Evolutionary conservation across 768 basidiomycete species (phyloP).

Genomic region (Ramaria sp.): DNA sequence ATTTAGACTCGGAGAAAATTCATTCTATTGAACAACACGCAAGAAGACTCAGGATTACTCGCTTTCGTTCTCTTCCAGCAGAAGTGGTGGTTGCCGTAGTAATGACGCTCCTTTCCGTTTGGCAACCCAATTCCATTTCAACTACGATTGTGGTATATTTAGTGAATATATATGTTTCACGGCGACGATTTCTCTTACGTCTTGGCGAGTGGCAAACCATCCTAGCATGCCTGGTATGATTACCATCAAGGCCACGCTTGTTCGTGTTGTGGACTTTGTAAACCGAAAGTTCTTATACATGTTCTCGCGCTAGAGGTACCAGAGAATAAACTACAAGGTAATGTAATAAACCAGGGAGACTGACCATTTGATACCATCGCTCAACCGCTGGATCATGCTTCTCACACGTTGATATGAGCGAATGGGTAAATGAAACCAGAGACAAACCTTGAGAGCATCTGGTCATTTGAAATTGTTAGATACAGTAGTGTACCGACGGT

Average conservation of each 20-base stretch:
- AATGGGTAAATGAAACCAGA: background rate
- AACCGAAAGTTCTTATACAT: conserved; percentile 79
- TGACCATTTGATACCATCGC: conserved; percentile 52
- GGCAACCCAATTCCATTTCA: conserved; percentile 44
- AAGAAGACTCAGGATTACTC: background rate
- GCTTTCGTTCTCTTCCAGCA: background rate
- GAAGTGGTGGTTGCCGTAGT: conserved; percentile 11
- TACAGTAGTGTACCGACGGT: background rate
- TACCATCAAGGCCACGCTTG: conserved; percentile 43
- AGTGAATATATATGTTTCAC: background rate
- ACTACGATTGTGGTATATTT: conserved; percentile 9
- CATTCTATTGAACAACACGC: background rate
- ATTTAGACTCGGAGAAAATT: no score
- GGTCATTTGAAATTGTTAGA: conserved; percentile 18
- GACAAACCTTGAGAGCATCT: conserved; percentile 41
- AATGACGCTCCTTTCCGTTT: conserved; percentile 36
- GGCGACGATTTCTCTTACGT: conserved; percentile 20
- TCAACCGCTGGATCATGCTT: conserved; percentile 45
- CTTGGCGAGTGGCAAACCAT: conserved; percentile 29
- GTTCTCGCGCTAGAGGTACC: conserved; percentile 56
- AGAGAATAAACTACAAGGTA: background rate
- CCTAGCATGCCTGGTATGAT: conserved; percentile 49
- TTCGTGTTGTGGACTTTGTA: conserved; percentile 56
- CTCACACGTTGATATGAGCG: background rate
- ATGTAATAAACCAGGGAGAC: conserved; percentile 2